Evolutionary conservation across 2,329 filamentous ascomycete species (phyloP), one percentile per base, ranked within the genome.

Genomic region (Microdochium nivale): DNA sequence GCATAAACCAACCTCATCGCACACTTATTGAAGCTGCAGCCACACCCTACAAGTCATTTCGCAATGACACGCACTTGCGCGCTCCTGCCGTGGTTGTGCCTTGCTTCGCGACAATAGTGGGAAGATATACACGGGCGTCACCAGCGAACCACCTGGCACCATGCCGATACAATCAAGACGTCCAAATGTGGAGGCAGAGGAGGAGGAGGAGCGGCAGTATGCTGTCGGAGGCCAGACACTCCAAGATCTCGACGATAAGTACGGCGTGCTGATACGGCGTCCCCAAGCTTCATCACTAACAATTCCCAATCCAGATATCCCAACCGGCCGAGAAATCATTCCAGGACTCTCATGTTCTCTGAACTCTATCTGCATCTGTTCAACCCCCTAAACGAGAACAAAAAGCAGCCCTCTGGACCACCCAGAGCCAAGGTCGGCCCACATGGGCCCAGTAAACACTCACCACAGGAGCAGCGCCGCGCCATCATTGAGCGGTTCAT

Each of bases 401-500:
- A 87, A 60, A 91, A 91, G 63, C 83, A 90, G 66, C 82, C 82
- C 1, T 69, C 79, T 1, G 40, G 40, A 5, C 40, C 40, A 7
- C 40, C 40, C 9, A 21, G 40, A 23, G 9, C n/a, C n/a, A 44
- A 44, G 40, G 40, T 44, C 40, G 40, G 40, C 40, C 40, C 40
- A 7, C 40, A 44, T 44, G 80, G 79, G 0, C 73, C 76, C 3
- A 72, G 74, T 1, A 81, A 79, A 50, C 72, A 82, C 9, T 84
- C 83, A 3, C 85, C 89, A 0, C 83, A 92, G 58, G 90, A 96
- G 65, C 80, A 87, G 55, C 83, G 90, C 35, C 81, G 87, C 1
- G 81, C 84, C 59, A 87, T 96, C 58, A 90, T 99, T 56, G 82
- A 91, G 51, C 78, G 86, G 8, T 99, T 96, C 71, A 89, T 99